These are phyloP conservation scores for Jaltomata sinuosa DNA, from an alignment of 257 asterid species.

Conservation along the genomic window DNA sequence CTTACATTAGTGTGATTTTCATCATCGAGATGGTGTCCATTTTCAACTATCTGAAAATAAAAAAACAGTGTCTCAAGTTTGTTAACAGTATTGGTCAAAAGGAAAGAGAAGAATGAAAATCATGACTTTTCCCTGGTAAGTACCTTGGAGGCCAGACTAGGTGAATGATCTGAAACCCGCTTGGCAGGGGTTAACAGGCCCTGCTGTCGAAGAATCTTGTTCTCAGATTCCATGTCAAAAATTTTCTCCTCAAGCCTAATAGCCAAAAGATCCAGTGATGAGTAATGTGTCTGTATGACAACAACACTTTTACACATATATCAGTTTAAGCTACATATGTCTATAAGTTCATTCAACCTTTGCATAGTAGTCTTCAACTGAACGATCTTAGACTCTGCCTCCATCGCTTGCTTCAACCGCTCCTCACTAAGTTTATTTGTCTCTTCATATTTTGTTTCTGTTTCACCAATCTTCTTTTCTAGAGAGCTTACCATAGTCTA, in stretches of 20 bases:
- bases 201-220: constrained; percentile 81
- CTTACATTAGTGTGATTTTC: constrained; percentile 43
- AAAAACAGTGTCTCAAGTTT: constrained; percentile 5
- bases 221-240: constrained; percentile 83
- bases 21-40: constrained; percentile 67
- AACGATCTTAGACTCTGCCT: constrained; percentile 83
- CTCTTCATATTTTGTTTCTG: constrained; percentile 88
- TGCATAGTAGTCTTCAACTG: constrained; percentile 83
- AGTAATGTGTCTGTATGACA: background rate
- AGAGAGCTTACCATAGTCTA: constrained; percentile 82
- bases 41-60: constrained; percentile 56
- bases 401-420: constrained; percentile 85
- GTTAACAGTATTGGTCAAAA: background rate
- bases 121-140: background rate
- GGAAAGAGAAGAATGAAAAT: constrained; percentile 5
- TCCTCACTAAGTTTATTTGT: constrained; percentile 86
- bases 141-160: constrained; percentile 43
- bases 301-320: background rate
- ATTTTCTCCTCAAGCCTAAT: constrained; percentile 83
- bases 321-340: background rate
- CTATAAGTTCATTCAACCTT: constrained; percentile 24
- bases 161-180: constrained; percentile 38
- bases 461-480: constrained; percentile 77
- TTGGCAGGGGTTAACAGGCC: constrained; percentile 52
- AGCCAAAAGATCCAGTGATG: background rate